Evolutionary conservation across 2,329 filamentous ascomycete genomes (phyloP), one percentile per base, ranked within the genome.

Genomic region (Albifimbria verrucaria): DNA sequence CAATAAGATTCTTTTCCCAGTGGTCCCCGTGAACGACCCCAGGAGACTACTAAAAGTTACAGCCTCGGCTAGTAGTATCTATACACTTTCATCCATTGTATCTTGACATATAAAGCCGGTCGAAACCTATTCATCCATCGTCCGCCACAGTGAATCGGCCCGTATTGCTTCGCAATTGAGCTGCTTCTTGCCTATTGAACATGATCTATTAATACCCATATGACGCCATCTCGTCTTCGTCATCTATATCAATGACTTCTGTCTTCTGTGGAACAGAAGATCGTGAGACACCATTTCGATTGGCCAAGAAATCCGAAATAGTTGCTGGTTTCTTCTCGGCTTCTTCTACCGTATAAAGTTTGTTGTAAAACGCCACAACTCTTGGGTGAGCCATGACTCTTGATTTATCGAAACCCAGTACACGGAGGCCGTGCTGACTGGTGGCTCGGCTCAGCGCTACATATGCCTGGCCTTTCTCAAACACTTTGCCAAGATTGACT

Each of bases 381-480:
- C 86, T 86, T 1, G 90, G 87, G 66, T 99, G 94, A 3, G 95
- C 94, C 86, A 96, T 92, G 23, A 99, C 93, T 72, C 95, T 97
- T 56, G 76, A 81, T 59, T 90, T 89, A 63, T 97, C 89, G 63
- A 99, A 99, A 32, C 90, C 82, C 48, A 93, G 71, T 12, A 99
- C 92, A 66, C 96, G 91, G 20, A 99, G 75, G 1, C 94, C 94
- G 18, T 85, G 81, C 74, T 97, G 92, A 54, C 81, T 89, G 2
- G 91, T 96, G 15, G 94, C 94, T 71, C 94, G 89, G 76, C 90
- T 96, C 15, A 99, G 83, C 49, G 94, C 94, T 49, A 99, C 94
- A 66, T 99, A 99, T 6, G 94, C 94, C 70, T 99, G 94, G 0
- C 94, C 94, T 70, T 96, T 97, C 68, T 99, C 94, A 63, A 99